Conservation (phyloP, 805 yeast species). For the Scheffersomyces spartinae region DNA sequence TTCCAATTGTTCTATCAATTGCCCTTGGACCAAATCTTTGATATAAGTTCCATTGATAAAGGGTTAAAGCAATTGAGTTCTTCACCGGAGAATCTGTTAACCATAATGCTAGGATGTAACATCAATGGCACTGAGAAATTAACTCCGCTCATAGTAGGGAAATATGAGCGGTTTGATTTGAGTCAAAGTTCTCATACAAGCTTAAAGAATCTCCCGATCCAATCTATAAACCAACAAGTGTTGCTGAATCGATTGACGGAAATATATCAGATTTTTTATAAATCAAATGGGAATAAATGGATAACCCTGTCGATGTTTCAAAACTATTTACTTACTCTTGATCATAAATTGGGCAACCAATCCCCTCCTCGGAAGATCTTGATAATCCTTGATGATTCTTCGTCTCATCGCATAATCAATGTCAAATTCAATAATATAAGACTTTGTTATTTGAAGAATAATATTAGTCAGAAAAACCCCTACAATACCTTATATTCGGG, state of each 20-base stretch:
- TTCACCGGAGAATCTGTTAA: conserved; percentile 30
- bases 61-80: conserved; percentile 26
- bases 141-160: conserved; percentile 50
- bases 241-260: too few species aligned
- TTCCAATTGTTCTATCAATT: conserved; percentile 46
- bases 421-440: conserved; percentile 24
- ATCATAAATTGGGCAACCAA: conserved; percentile 39
- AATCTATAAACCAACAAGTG: too few species aligned
- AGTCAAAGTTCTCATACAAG: conserved; percentile 14
- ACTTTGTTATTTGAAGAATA: conserved; percentile 26
- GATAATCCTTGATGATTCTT: conserved; percentile 48
- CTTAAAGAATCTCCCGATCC: conserved; percentile 9
- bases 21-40: conserved; percentile 48
- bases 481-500: conserved; percentile 27
- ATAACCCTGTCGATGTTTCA: conserved; percentile 51
- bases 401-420: conserved; percentile 45
- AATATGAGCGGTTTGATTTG: conserved; percentile 35
- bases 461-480: conserved; percentile 25
- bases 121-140: conserved; percentile 53
- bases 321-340: conserved; percentile 48
- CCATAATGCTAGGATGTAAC: conserved; percentile 53
- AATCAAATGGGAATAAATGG: conserved; percentile 52
- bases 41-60: conserved; percentile 30
- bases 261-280: conserved; percentile 41
- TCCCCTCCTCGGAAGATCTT: conserved; percentile 37